phyloP scores from a whole-genome alignment of 805 yeast species.

The Ogataea nakhonphanomensis region DNA sequence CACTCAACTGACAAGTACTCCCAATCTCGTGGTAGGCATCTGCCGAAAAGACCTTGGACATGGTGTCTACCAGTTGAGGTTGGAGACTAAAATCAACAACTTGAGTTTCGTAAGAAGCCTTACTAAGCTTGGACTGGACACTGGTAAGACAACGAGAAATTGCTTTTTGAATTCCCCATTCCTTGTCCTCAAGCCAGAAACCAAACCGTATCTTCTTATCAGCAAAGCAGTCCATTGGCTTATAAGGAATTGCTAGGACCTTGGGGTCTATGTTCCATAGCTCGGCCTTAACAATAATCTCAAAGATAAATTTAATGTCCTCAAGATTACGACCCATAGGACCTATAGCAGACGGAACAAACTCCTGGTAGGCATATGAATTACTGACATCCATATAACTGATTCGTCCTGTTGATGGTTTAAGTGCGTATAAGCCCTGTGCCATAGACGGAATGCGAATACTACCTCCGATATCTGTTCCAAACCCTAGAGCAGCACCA shows the following conservation, averaged over 20 bases:
- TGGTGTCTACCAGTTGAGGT: conserved; percentile 20
- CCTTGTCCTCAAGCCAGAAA: conserved; percentile 41
- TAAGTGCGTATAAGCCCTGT: conserved; percentile 34
- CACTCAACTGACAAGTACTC: conserved; percentile 19
- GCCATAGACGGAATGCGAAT: conserved; percentile 34
- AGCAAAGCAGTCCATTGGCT: conserved; percentile 11
- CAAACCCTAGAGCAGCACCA: conserved; percentile 36
- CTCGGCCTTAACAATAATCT: conserved; percentile 36
- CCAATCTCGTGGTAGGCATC: conserved; percentile 37
- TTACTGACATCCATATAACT: conserved; percentile 30
- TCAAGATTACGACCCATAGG: conserved; percentile 31
- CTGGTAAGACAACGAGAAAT: neutral
- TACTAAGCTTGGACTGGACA: neutral
- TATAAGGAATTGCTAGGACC: conserved; percentile 49
- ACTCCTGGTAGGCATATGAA: conserved; percentile 32
- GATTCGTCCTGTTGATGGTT: conserved; percentile 35
- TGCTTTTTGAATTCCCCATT: conserved; percentile 41
- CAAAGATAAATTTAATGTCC: conserved; percentile 36
- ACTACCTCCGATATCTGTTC: conserved; percentile 40
- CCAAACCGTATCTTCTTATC: conserved; percentile 41
- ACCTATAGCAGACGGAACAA: conserved; percentile 34
- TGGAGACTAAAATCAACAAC: conserved; percentile 45
- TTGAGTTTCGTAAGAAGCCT: conserved; percentile 49
- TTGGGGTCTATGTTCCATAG: conserved; percentile 52
- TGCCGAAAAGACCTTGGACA: conserved; percentile 38